These are phyloP conservation scores for Durotheca rogersii DNA, from an alignment of 495 filamentous ascomycete genomes.

Conservation along the genomic window DNA sequence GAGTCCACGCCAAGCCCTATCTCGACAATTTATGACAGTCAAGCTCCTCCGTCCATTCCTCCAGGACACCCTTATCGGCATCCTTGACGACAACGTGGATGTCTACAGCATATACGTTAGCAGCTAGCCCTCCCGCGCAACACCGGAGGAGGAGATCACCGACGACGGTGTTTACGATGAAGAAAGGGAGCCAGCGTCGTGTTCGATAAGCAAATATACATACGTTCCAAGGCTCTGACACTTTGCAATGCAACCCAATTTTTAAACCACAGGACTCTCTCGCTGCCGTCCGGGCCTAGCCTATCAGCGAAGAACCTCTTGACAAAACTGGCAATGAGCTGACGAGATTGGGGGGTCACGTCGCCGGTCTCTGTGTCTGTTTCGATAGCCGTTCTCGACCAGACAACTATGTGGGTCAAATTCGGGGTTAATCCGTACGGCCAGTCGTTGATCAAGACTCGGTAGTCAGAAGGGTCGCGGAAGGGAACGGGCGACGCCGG, in stretches of 20 bases:
- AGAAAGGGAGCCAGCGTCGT: constrained; percentile 26
- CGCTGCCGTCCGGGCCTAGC: constrained; percentile 51
- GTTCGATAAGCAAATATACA: constrained; percentile 55
- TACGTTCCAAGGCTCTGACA: constrained; percentile 72
- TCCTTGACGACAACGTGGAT: constrained; percentile 62
- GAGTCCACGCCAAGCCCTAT: not conserved
- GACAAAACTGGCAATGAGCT: constrained; percentile 66
- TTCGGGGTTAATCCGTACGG: constrained; percentile 74
- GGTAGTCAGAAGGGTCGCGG: constrained; percentile 67
- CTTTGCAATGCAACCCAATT: constrained; percentile 90
- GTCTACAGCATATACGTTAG: constrained; percentile 28
- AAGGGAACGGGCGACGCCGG: constrained; percentile 62
- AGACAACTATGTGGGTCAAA: constrained; percentile 72
- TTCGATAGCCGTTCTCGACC: constrained; percentile 59
- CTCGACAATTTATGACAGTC: constrained; percentile 36
- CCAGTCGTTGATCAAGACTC: constrained; percentile 86
- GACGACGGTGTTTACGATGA: not conserved
- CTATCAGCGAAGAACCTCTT: constrained; percentile 61
- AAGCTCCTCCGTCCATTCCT: constrained; percentile 58
- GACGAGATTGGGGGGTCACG: constrained; percentile 66
- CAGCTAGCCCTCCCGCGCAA: constrained; percentile 1
- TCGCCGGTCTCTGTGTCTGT: constrained; percentile 64
- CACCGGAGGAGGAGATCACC: not conserved
- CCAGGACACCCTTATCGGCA: constrained; percentile 58
- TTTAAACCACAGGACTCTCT: constrained; percentile 86